Percentiles rank a stretch among this genome's conserved stretches.
Conservation (phyloP, 1,284 basidiomycete genomes). For the Hypsizygus ulmarius region DNA sequence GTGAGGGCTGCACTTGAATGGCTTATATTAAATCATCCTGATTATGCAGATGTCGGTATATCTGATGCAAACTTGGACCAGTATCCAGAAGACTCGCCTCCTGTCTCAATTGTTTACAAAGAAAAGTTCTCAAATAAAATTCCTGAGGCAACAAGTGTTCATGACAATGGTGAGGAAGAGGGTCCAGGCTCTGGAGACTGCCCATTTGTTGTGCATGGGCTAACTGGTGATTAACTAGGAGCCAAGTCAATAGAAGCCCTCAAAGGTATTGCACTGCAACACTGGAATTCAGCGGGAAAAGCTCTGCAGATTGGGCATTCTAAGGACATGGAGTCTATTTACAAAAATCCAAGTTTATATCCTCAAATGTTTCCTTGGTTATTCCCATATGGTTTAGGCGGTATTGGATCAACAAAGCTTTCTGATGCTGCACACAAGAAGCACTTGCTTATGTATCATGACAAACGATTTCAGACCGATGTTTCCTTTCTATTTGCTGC, state of each 20-base stretch:
- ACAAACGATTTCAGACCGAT: constrained; percentile 38
- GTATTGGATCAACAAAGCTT: constrained; percentile 22
- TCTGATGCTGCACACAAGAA: constrained; percentile 22
- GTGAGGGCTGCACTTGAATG: constrained; percentile 34
- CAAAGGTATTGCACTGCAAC: constrained; percentile 22
- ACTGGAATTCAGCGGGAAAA: constrained; percentile 20
- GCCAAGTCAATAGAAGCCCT: constrained; percentile 16
- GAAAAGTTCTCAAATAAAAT: constrained; percentile 15
- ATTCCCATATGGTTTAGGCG: constrained; percentile 36
- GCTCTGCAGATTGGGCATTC: constrained; percentile 23
- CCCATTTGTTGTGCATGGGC: constrained; percentile 35
- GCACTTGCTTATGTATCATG: constrained; percentile 33
- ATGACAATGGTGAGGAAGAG: constrained; percentile 28
- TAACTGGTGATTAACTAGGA: constrained; percentile 27
- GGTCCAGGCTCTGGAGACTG: constrained; percentile 31
- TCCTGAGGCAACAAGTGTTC: constrained; percentile 22
- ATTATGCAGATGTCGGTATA: constrained; percentile 36
- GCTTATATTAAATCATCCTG: constrained; percentile 36
- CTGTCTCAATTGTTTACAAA: constrained; percentile 30
- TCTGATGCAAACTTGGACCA: constrained; percentile 29
- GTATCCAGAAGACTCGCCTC: constrained; percentile 29
- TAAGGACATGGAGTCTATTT: constrained; percentile 23
- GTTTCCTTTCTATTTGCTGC: constrained; percentile 34
- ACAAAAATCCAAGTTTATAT: constrained; percentile 30
- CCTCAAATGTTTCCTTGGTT: constrained; percentile 36